phyloP scores from a whole-genome alignment of 176 grass and related monocot genomes.

The Metroxylon sagu region DNA sequence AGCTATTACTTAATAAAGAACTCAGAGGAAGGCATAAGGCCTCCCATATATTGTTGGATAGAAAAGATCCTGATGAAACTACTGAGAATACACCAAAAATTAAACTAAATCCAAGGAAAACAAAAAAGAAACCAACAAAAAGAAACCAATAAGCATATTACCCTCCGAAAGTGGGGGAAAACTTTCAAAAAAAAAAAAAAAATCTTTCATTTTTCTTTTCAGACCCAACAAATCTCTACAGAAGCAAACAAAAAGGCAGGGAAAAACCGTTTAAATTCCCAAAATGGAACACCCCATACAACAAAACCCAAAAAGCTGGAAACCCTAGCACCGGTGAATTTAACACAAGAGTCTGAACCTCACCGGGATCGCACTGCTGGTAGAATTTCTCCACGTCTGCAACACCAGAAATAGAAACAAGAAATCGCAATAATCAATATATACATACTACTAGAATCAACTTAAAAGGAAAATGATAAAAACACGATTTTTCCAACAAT shows the following conservation, averaged over 20 bases:
- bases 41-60: too few species aligned
- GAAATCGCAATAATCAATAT: constrained; percentile 5
- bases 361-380: constrained; percentile 72
- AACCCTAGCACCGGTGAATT: neutral
- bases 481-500: neutral
- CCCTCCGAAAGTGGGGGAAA: too few species aligned
- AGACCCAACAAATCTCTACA: constrained; percentile 2
- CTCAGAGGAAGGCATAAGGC: too few species aligned
- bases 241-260: neutral
- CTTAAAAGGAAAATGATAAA: neutral
- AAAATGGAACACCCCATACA: neutral
- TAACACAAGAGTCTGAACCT: constrained; percentile 9
- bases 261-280: neutral
- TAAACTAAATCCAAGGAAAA: too few species aligned
- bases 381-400: constrained; percentile 85
- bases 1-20: too few species aligned
- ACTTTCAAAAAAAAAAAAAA: too few species aligned
- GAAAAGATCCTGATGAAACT: too few species aligned
- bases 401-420: constrained; percentile 17
- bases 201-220: neutral
- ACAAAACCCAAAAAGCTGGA: neutral
- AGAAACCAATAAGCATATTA: too few species aligned
- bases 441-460: neutral
- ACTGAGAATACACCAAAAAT: too few species aligned
- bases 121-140: too few species aligned